Percentiles rank a stretch among this genome's conserved stretches.
Evolutionary conservation across 345 rosid genomes (phyloP).

Genomic region (Rhodamnia argentea): DNA sequence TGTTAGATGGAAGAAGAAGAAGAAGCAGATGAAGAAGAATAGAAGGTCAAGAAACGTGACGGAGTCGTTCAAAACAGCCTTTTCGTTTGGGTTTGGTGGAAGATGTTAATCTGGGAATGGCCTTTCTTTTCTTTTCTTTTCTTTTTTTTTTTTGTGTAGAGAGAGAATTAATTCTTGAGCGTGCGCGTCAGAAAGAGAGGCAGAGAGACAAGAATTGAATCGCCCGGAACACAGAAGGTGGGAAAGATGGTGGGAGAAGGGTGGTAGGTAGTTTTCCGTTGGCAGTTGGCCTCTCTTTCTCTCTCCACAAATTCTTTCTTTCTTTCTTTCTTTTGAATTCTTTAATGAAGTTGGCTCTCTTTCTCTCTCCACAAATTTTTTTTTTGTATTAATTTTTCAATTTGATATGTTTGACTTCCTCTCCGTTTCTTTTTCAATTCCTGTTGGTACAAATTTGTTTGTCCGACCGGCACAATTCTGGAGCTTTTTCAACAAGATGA

Average conservation of each 20-base stretch:
- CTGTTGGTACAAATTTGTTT: not conserved
- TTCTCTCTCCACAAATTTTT: not conserved
- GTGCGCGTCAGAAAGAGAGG: not conserved
- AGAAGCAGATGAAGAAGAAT: not conserved
- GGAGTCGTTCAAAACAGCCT: constrained; percentile 7
- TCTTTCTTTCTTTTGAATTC: no score
- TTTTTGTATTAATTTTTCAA: not conserved
- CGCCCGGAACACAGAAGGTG: not conserved
- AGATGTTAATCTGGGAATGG: not conserved
- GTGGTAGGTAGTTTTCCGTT: constrained; percentile 39
- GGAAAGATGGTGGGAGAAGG: not conserved
- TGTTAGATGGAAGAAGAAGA: not conserved
- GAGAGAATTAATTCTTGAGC: not conserved
- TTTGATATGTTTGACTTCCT: not conserved
- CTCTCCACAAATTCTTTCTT: not conserved
- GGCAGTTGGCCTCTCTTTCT: constrained; percentile 11
- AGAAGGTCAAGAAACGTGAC: constrained; percentile 12
- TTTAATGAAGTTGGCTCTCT: not conserved
- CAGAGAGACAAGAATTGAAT: not conserved
- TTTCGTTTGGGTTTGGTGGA: constrained; percentile 3
- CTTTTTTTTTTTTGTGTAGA: not conserved
- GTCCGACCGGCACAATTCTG: not conserved
- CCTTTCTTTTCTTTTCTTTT: not conserved
- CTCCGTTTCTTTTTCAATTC: not conserved
- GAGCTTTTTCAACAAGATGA: fast-evolving